Percentiles rank a stretch among this genome's conserved stretches.
phyloP scores from a whole-genome alignment of 768 basidiomycete species.

The Calvatia gigantea region DNA sequence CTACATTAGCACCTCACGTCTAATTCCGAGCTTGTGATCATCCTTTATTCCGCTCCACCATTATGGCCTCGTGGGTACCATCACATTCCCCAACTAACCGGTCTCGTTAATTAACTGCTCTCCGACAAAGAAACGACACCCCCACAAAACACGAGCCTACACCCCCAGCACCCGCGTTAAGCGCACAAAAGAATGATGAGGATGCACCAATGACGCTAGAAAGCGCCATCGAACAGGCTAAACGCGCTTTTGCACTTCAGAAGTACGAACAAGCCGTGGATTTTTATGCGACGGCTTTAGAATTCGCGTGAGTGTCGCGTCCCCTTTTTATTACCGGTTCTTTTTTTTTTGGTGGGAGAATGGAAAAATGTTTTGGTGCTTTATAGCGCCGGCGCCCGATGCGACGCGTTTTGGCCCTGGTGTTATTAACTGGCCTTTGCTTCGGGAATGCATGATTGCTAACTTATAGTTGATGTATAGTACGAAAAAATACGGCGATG shows the following conservation, averaged over 20 bases:
- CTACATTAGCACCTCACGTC: neutral
- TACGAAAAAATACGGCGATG: constrained; percentile 71
- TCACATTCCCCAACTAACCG: too few species aligned
- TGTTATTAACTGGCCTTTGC: constrained; percentile 5
- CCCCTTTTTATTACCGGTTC: constrained; percentile 13
- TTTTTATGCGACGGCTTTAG: constrained; percentile 79
- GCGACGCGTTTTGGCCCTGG: constrained; percentile 16
- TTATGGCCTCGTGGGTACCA: constrained; percentile 26
- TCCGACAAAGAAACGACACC: constrained; percentile 5
- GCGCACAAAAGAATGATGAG: constrained; percentile 21
- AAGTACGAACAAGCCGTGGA: constrained; percentile 87
- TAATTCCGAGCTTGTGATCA: neutral
- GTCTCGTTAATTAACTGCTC: neutral
- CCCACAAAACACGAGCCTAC: constrained; percentile 7
- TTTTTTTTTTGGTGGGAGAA: neutral
- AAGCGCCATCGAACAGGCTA: constrained; percentile 69
- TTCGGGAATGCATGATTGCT: constrained; percentile 10
- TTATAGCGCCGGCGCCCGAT: constrained; percentile 6
- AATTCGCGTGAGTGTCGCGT: constrained; percentile 65
- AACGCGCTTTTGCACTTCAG: constrained; percentile 84
- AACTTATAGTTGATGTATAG: constrained; percentile 32
- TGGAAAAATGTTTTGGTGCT: neutral
- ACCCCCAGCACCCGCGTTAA: constrained; percentile 18
- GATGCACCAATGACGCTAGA: constrained; percentile 37
- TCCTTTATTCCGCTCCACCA: neutral